phyloP scores from a whole-genome alignment of 768 basidiomycete species.

The Jaapia argillacea region DNA sequence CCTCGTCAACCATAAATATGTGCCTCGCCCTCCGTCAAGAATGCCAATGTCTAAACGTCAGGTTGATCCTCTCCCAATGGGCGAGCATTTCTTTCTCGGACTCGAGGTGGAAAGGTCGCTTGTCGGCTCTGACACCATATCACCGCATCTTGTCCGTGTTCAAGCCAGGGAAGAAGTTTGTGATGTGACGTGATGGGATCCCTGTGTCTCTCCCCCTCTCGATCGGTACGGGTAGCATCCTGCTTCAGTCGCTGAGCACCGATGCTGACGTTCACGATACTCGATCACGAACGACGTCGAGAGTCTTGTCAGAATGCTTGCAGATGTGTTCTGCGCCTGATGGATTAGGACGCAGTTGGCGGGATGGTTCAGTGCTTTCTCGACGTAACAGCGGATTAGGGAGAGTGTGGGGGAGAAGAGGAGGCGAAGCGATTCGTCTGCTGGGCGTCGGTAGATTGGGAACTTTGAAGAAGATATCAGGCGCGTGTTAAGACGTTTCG shows the following conservation, averaged over 20 bases:
- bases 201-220: conserved; percentile 2
- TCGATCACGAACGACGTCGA: conserved; percentile 67
- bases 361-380: conserved; percentile 47
- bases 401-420: conserved; percentile 64
- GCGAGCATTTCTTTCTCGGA: conserved; percentile 40
- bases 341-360: conserved; percentile 83
- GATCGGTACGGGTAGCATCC: conserved; percentile 18
- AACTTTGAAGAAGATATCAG: conserved; percentile 29
- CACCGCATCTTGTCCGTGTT: conserved; percentile 67
- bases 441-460: conserved; percentile 76
- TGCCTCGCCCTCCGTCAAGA: conserved; percentile 39
- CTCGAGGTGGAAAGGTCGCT: conserved; percentile 47
- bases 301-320: conserved; percentile 81
- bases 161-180: conserved; percentile 73
- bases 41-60: conserved; percentile 81
- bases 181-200: conserved; percentile 70
- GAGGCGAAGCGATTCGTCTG: conserved; percentile 67
- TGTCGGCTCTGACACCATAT: conserved; percentile 71
- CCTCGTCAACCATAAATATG: conserved; percentile 55
- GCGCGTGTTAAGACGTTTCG: conserved; percentile 13
- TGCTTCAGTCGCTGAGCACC: conserved; percentile 69
- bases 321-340: conserved; percentile 74
- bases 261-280: conserved; percentile 73
- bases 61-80: conserved; percentile 61
- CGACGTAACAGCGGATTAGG: conserved; percentile 52